Conservation (phyloP, 1,139 yeast species). For the Scheffersomyces insectosa region DNA sequence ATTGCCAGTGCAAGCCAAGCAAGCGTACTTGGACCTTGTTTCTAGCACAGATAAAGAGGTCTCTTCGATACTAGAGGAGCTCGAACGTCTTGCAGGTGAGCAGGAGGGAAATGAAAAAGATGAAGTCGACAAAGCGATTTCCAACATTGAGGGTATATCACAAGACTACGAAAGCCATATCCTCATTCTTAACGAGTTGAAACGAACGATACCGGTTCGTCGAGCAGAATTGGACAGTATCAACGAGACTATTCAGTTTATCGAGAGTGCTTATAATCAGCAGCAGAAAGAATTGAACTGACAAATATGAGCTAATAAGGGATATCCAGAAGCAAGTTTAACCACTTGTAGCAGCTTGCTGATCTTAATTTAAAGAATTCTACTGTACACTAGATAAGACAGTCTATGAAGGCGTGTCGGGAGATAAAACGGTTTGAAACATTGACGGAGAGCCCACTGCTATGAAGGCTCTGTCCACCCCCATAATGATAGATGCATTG, state of each 20-base stretch:
- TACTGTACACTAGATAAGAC: too few relatives aligned
- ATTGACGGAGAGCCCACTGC: too few relatives aligned
- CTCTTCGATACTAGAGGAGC: conserved; percentile 22
- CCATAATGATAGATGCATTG: too few relatives aligned
- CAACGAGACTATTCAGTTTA: conserved; percentile 31
- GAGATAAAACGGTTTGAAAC: too few relatives aligned
- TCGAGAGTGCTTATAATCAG: conserved; percentile 20
- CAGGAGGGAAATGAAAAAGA: conserved; percentile 10
- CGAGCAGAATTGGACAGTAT: conserved; percentile 32
- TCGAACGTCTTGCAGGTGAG: conserved; percentile 12
- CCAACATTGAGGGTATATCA: conserved; percentile 18
- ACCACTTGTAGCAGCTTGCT: too few relatives aligned
- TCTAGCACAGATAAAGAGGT: conserved; percentile 34
- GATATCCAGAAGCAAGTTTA: too few relatives aligned
- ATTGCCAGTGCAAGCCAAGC: conserved; percentile 44
- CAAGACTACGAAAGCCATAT: conserved; percentile 30
- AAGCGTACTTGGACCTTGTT: conserved; percentile 30
- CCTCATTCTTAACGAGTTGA: conserved; percentile 23
- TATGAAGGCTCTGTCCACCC: too few relatives aligned
- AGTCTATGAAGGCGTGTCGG: too few relatives aligned
- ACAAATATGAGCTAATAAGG: background rate
- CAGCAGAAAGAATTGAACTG: conserved; percentile 3
- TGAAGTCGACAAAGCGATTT: conserved; percentile 11
- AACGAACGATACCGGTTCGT: conserved; percentile 31
- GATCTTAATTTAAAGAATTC: too few relatives aligned